Evolutionary conservation across 148 eudicot species (phyloP).

Genomic region (Camellia granthamiana): DNA sequence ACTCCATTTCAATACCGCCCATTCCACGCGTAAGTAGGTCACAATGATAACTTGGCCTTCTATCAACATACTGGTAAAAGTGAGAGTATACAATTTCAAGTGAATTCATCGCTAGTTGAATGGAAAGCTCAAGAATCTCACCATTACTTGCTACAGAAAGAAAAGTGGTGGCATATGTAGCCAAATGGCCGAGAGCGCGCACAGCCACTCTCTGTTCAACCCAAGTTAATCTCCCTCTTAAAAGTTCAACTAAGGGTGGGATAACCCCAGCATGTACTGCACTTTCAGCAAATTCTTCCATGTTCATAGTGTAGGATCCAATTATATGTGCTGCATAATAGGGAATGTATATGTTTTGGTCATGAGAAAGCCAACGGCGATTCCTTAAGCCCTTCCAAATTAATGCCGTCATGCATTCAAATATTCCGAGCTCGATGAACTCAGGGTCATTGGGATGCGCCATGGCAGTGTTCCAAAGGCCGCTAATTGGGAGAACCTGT

Average conservation of each 20-base stretch:
- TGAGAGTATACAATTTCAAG: constrained; percentile 95
- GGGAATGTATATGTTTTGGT: constrained; percentile 92
- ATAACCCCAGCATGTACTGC: constrained; percentile 83
- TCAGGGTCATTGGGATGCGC: constrained; percentile 99
- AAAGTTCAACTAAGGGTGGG: constrained; percentile 87
- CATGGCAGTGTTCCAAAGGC: constrained; percentile 99
- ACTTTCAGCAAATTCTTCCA: constrained; percentile 87
- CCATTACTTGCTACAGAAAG: constrained; percentile 76
- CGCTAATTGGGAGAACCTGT: constrained; percentile 95
- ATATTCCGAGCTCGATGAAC: constrained; percentile 92
- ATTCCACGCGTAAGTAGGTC: constrained; percentile 96
- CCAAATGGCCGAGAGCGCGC: constrained; percentile 92
- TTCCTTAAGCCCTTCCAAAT: constrained; percentile 94
- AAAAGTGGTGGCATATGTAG: constrained; percentile 84
- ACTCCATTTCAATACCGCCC: constrained; percentile 99
- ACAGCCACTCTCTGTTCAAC: constrained; percentile 99
- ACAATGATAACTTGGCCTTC: constrained; percentile 89
- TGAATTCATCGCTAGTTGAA: constrained; percentile 92
- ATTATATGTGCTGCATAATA: constrained; percentile 97
- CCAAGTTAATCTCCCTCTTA: constrained; percentile 95
- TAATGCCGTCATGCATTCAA: constrained; percentile 91
- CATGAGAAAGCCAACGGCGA: constrained; percentile 94
- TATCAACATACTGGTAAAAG: constrained; percentile 83
- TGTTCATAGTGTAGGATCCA: constrained; percentile 98
- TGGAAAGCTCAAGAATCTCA: constrained; percentile 87